These are phyloP conservation scores for Fraxinus cuspidata DNA, from an alignment of 257 asterid genomes.

Conservation along the genomic window DNA sequence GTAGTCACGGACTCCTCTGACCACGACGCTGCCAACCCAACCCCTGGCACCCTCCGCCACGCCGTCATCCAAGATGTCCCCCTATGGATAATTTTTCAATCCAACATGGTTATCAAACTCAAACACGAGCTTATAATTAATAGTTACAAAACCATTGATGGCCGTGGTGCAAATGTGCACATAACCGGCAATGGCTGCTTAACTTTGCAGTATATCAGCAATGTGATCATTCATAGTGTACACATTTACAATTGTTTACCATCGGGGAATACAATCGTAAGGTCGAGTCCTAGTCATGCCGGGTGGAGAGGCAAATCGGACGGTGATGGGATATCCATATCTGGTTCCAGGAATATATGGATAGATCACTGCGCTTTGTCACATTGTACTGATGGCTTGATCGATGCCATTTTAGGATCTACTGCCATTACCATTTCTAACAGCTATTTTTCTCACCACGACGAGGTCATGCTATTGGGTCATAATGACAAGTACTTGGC, in stretches of 20 bases:
- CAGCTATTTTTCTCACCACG: constrained; percentile 67
- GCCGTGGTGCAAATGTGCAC: constrained; percentile 77
- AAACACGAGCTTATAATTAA: constrained; percentile 80
- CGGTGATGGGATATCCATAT: constrained; percentile 85
- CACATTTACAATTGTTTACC: constrained; percentile 64
- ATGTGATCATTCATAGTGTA: constrained; percentile 72
- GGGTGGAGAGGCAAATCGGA: constrained; percentile 79
- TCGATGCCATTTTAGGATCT: constrained; percentile 85
- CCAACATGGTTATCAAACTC: constrained; percentile 69
- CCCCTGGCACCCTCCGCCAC: constrained; percentile 83
- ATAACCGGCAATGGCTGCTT: constrained; percentile 88
- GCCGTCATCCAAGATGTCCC: constrained; percentile 93
- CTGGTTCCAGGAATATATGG: constrained; percentile 72
- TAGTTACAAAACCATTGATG: constrained; percentile 74
- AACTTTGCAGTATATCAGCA: constrained; percentile 69
- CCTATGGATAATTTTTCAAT: constrained; percentile 70
- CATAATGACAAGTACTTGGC: constrained; percentile 69
- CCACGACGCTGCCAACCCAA: constrained; percentile 60
- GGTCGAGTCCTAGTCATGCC: constrained; percentile 72
- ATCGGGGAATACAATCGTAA: constrained; percentile 61
- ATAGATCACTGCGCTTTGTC: constrained; percentile 83
- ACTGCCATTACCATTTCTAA: constrained; percentile 80
- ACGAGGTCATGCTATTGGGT: constrained; percentile 89
- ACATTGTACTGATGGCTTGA: constrained; percentile 83
- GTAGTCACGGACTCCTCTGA: constrained; percentile 83